phyloP scores from a whole-genome alignment of 768 basidiomycete species.

The Paxillus involutus region DNA sequence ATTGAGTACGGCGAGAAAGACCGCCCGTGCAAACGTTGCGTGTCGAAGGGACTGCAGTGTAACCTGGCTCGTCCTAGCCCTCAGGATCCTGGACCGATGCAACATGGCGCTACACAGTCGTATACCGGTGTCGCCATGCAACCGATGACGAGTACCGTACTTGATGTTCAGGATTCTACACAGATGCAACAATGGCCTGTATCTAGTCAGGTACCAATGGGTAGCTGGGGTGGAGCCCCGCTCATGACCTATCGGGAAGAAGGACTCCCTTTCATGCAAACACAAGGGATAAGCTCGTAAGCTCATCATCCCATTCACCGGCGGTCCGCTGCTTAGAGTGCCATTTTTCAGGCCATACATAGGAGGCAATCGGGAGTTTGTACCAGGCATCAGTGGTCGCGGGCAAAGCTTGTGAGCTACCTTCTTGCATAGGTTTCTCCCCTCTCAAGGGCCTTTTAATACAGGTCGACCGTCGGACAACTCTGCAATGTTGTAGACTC shows the following conservation, averaged over 20 bases:
- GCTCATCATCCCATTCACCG: conserved; percentile 1
- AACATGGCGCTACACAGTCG: not conserved
- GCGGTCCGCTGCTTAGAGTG: not conserved
- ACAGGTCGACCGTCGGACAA: conserved; percentile 9
- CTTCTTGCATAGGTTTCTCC: not conserved
- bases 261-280: not conserved
- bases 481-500: not conserved
- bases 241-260: conserved; percentile 1
- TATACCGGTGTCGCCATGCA: conserved; percentile 8
- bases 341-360: conserved; percentile 5
- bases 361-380: not conserved
- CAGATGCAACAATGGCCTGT: conserved; percentile 4
- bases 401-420: conserved; percentile 15
- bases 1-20: conserved; percentile 12
- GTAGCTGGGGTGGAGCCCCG: not conserved
- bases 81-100: conserved; percentile 10
- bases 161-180: not conserved
- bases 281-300: conserved; percentile 8
- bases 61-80: conserved; percentile 4
- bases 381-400: conserved; percentile 3
- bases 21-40: conserved; percentile 24
- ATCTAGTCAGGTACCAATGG: not conserved
- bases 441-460: not conserved
- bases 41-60: conserved; percentile 10
- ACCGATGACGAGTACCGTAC: conserved; percentile 1